Base-by-base conservation (phyloP, 2,329 filamentous ascomycete genomes). In the Ophiostoma australiae region DNA sequence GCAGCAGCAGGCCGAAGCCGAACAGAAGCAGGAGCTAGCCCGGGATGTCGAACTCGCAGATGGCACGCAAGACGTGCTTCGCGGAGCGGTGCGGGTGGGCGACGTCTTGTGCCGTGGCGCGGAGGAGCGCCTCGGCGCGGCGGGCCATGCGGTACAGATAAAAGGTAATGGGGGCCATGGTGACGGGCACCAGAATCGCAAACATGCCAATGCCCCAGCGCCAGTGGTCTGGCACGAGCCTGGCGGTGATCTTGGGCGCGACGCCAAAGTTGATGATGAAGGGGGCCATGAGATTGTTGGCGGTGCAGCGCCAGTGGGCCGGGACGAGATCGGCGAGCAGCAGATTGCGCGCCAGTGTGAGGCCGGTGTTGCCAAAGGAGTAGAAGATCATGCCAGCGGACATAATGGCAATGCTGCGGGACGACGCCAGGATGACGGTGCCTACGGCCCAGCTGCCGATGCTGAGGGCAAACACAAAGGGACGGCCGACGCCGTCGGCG, bases 181-280 rank as follows among this genome's bases (percentile, higher is more conserved):
- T 52, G 6, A 52, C 48, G n/a, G 48, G 48, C n/a, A 52, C 48
- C 4, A n/a, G 48, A 20, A 52, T n/a, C 15, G 48, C n/a, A 52
- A 52, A 23, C 48, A 41, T 41, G 48, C 48, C n/a, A 20, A 23
- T 52, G 8, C 48, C 48, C 48, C 48, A 69, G 44, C 67, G 67
- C 67, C 67, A 69, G 6, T 55, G 13, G 13, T 37, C 31, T 3
- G 67, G 67, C 44, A 69, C 67, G 20, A 69, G 67, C 23, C 27
- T 41, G 33, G 67, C 67, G 17, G 67, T 69, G 44, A 69, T 69
- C 67, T 55, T 69, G 44, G 67, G 48, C 7, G 67, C 67, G 27
- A 69, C 67, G 44, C 67, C 44, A 23, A 69, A 69, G 67, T 69
- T 55, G 67, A 69, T 69, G 44, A 69, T 69, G 31, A 69, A 55